These are phyloP conservation scores for Quercus cerris DNA, from an alignment of 306 rosid genomes.

Conservation along the genomic window DNA sequence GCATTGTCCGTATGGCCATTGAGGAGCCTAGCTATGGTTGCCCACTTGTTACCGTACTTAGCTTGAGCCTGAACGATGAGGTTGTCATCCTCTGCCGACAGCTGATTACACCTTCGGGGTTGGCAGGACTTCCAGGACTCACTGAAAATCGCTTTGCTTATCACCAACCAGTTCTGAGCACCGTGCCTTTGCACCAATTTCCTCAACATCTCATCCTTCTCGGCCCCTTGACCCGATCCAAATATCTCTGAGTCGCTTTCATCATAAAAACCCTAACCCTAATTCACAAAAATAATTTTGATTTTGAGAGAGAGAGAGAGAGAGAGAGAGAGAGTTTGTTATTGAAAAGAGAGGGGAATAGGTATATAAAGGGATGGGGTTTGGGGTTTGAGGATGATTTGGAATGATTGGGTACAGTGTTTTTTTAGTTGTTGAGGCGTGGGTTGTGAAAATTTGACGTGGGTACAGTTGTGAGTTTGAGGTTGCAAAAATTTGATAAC, in stretches of 20 bases:
- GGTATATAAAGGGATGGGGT: no score
- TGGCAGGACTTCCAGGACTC: conserved; percentile 55
- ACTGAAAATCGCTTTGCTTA: conserved; percentile 39
- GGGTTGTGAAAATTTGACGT: no score
- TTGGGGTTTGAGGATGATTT: no score
- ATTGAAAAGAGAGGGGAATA: no score
- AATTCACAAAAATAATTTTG: not conserved
- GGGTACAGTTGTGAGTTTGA: no score
- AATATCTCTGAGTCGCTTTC: conserved; percentile 14
- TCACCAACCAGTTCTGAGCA: conserved; percentile 47
- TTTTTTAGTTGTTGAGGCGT: no score
- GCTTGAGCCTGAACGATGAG: conserved; percentile 42
- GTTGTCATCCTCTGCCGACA: conserved; percentile 46
- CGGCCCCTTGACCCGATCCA: conserved; percentile 49
- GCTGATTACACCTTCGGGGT: conserved; percentile 57
- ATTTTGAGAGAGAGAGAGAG: no score
- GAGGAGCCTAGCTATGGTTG: conserved; percentile 56
- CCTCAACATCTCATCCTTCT: conserved; percentile 43
- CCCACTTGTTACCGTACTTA: conserved; percentile 51
- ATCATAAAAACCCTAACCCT: conserved; percentile 8
- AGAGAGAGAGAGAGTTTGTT: no score
- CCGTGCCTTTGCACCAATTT: conserved; percentile 32
- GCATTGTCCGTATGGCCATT: conserved; percentile 59
- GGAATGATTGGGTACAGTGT: no score
- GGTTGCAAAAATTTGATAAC: no score